phyloP scores from a whole-genome alignment of 192 early-diverging fungal genomes.

The Lobosporangium transversale region DNA sequence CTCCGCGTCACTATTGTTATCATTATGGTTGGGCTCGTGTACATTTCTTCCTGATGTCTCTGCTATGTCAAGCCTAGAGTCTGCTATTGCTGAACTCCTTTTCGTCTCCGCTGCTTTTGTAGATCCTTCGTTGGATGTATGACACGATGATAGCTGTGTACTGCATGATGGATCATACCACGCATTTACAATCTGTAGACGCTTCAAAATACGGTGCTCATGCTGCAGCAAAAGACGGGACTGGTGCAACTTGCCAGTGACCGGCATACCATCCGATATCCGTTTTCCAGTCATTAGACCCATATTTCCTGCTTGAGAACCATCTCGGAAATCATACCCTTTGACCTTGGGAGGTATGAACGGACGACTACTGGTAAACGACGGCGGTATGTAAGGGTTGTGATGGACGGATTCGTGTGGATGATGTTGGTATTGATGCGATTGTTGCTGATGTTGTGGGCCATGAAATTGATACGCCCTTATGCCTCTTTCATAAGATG shows the following conservation, averaged over 20 bases:
- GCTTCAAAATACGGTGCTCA: conserved; percentile 37
- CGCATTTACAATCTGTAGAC: conserved; percentile 21
- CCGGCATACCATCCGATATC: conserved; percentile 28
- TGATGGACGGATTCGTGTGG: background rate
- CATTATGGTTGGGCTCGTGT: background rate
- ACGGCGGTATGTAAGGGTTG: conserved; percentile 40
- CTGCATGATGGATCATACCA: conserved; percentile 4
- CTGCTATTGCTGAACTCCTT: too few relatives aligned
- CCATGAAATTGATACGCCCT: background rate
- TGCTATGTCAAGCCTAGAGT: too few relatives aligned
- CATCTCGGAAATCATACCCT: conserved; percentile 37
- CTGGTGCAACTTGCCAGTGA: conserved; percentile 36
- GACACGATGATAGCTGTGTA: background rate
- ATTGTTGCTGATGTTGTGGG: background rate
- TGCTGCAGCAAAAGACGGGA: conserved; percentile 37
- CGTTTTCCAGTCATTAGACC: conserved; percentile 37
- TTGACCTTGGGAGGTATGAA: conserved; percentile 30
- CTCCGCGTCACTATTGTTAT: background rate
- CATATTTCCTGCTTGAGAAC: conserved; percentile 42
- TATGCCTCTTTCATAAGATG: background rate
- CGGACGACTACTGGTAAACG: conserved; percentile 20
- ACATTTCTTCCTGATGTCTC: background rate
- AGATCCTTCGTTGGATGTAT: background rate
- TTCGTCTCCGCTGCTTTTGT: background rate
- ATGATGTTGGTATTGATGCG: background rate